Conservation (phyloP, 805 yeast genomes). For the Candida stauntonica region DNA sequence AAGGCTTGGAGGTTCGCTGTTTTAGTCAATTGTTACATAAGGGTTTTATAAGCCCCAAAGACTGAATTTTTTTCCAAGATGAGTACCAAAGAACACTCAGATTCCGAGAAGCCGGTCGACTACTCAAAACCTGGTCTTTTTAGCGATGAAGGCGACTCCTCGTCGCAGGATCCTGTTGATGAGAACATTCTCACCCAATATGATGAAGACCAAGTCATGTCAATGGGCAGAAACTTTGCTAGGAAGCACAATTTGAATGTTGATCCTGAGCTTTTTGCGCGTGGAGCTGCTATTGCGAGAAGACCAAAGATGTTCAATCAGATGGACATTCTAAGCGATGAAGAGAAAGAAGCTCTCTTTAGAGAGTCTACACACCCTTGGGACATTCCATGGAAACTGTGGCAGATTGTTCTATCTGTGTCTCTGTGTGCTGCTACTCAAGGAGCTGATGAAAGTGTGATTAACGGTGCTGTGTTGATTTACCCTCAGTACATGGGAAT, state of each 20-base stretch:
- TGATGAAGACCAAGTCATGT: conserved; percentile 57
- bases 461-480: conserved; percentile 66
- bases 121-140: conserved; percentile 8
- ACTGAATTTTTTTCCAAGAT: too few species aligned
- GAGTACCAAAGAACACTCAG: too few species aligned
- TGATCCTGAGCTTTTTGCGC: conserved; percentile 51
- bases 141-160: conserved; percentile 3
- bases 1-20: too few species aligned
- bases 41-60: too few species aligned
- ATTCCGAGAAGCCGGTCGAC: too few species aligned
- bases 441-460: conserved; percentile 77
- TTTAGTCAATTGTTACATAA: too few species aligned
- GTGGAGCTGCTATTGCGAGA: conserved; percentile 67
- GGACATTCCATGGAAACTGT: conserved; percentile 40
- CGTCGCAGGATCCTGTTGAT: conserved; percentile 14
- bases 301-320: conserved; percentile 52
- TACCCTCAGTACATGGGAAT: conserved; percentile 56
- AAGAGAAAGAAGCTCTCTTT: conserved; percentile 48
- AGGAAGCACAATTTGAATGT: conserved; percentile 43
- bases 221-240: conserved; percentile 68
- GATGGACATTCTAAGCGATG: conserved; percentile 51
- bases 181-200: conserved; percentile 53
- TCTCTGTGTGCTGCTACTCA: conserved; percentile 77
- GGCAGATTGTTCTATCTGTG: conserved; percentile 57
- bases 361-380: conserved; percentile 44